These are phyloP conservation scores for Kwoniella mangroviensis DNA, from an alignment of 768 basidiomycete species.

Conservation along the genomic window DNA sequence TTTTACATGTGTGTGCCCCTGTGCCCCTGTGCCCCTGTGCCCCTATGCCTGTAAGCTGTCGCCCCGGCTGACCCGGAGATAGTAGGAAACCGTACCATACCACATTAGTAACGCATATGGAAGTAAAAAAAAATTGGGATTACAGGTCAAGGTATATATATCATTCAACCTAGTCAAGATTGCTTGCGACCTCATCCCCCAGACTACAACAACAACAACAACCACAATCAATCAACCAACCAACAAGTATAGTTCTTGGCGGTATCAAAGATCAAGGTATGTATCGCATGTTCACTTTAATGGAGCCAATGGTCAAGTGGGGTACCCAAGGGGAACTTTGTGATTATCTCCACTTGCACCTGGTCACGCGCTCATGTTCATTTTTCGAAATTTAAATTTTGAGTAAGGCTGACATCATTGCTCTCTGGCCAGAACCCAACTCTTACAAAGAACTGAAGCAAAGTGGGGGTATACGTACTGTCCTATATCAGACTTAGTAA, in stretches of 20 bases:
- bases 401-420: conserved; percentile 13
- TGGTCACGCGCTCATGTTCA: conserved; percentile 7
- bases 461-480: not conserved
- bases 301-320: no score
- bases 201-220: no score
- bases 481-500: not conserved
- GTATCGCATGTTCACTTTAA: no score
- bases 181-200: no score
- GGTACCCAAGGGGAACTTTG: no score
- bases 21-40: no score
- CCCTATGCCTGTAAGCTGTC: no score
- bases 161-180: no score
- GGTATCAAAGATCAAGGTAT: no score
- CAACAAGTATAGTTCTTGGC: no score
- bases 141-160: not conserved
- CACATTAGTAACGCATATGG: not conserved
- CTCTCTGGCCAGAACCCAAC: not conserved
- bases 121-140: not conserved
- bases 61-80: not conserved
- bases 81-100: not conserved
- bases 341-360: conserved; percentile 3
- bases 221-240: no score
- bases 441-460: not conserved
- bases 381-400: not conserved
- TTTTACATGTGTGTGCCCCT: no score